Evolutionary conservation across 2,329 filamentous ascomycete genomes (phyloP).

Genomic region (Scedosporium boydii): DNA sequence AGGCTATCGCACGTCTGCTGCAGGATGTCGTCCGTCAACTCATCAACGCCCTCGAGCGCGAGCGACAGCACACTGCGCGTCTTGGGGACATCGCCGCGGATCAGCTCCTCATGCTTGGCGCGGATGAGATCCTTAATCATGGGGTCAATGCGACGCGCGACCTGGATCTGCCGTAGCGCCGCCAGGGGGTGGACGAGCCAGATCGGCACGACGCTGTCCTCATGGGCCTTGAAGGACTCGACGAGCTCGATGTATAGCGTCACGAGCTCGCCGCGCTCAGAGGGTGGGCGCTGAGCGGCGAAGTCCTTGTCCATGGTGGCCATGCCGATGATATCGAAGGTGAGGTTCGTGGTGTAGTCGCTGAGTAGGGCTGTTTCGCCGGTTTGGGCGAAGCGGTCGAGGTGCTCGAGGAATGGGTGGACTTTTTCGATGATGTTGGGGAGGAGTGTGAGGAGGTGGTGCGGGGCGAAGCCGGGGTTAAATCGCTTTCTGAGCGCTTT

Average conservation of each 20-base stretch:
- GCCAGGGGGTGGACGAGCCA: slow-evolving; percentile 14
- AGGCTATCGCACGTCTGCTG: slow-evolving; percentile 24
- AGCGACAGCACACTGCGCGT: slow-evolving; percentile 23
- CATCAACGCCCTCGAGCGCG: slow-evolving; percentile 18
- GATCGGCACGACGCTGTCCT: slow-evolving; percentile 11
- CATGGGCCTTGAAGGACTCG: slow-evolving; percentile 5
- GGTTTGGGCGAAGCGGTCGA: slow-evolving; percentile 18
- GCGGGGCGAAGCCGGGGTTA: slow-evolving; percentile 27
- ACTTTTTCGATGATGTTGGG: slow-evolving; percentile 26
- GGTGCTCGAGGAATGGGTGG: slow-evolving; percentile 17
- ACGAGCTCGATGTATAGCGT: slow-evolving; percentile 17
- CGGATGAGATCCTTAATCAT: slow-evolving; percentile 16
- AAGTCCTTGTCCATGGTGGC: slow-evolving; percentile 25
- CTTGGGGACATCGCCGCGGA: slow-evolving; percentile 21
- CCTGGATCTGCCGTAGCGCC: slow-evolving; percentile 11
- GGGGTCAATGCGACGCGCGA: slow-evolving; percentile 14
- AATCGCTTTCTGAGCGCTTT: slow-evolving; percentile 21
- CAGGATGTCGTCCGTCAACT: slow-evolving; percentile 18
- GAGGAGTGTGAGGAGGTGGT: slow-evolving; percentile 26
- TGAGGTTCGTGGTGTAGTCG: slow-evolving; percentile 19
- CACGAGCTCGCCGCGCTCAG: slow-evolving; percentile 11
- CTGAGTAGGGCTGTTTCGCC: slow-evolving; percentile 19
- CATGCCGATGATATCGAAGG: slow-evolving; percentile 29
- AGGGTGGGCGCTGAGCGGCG: slow-evolving; percentile 18
- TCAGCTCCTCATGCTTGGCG: slow-evolving; percentile 16